Base-by-base conservation (phyloP, 2,329 filamentous ascomycete species). In the Botryotinia narcissicola region DNA sequence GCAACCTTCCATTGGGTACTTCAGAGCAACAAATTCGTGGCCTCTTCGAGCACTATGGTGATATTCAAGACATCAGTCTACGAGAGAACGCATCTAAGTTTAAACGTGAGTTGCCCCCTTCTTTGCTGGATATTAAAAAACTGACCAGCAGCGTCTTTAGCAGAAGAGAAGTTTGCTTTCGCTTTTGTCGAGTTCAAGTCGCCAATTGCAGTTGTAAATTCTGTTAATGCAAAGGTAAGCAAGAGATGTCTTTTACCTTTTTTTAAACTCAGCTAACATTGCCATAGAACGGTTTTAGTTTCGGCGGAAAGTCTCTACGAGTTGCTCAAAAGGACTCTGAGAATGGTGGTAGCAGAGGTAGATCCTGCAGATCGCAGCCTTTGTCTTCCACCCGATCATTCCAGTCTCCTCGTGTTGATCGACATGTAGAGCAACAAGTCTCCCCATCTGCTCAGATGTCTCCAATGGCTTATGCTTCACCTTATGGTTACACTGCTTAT, bases 1-100 rank as follows among this genome's bases (percentile, higher is more conserved):
- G 85, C 5, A 83, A 83, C 51, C 78, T 88, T 10, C 85, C 86
- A 4, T 54, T 76, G 6, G 77, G 80, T 51, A 79, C 81, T 64
- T 81, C 80, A 0, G 81, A 84, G 42, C 77, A 79, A 0, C 78
- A 83, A 59, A 75, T 88, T 37, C 75, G 77, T 6, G 76, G 79
- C 3, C 71, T 86, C 16, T 84, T 84, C 54, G 77, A 80, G n/a
- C 74, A 76, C 1, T 83, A 81, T 69, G 86, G 85, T 32, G 74
- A 78, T 1, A 81, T 87, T 46, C 25, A 80, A 20, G 77, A 81
- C 12, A 78, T 83, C 57, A 76, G 80, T 35, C 70, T 84, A 63
- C 75, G 80, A 72, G 77, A 78, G 57, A 76, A 76, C 54, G 74
- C 78, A 32, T 82, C 81, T 25, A 79, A 75, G 40, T 76, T 79